Conservation (phyloP, 768 basidiomycete genomes). For the Sistotremastrum niveocremeum region DNA sequence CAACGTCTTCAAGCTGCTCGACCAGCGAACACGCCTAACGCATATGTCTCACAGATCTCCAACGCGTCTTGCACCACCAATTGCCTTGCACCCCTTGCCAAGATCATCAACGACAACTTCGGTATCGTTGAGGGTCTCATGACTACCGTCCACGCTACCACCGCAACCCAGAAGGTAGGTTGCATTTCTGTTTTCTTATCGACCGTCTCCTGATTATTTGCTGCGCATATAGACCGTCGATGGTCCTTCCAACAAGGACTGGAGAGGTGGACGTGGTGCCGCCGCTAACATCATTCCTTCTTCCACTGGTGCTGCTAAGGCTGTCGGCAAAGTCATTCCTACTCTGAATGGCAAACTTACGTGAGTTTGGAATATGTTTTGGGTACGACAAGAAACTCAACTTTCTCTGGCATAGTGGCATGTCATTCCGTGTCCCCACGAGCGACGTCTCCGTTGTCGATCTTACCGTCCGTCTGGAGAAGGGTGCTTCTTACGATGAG, state of each 20-base stretch:
- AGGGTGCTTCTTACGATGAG: constrained; percentile 70
- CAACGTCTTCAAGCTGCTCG: not conserved
- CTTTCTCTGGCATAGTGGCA: constrained; percentile 39
- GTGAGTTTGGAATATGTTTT: constrained; percentile 28
- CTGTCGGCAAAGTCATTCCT: constrained; percentile 97
- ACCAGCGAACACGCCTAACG: not conserved
- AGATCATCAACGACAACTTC: constrained; percentile 95
- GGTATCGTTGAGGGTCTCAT: constrained; percentile 95
- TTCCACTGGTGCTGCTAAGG: constrained; percentile 98
- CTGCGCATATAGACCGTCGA: constrained; percentile 49
- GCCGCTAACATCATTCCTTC: constrained; percentile 99
- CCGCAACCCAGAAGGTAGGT: constrained; percentile 66
- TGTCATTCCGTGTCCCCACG: constrained; percentile 95
- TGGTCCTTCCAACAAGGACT: constrained; percentile 90
- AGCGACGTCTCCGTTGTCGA: constrained; percentile 97
- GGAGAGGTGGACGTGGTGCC: constrained; percentile 93
- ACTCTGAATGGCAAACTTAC: constrained; percentile 95
- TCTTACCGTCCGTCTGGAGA: constrained; percentile 86
- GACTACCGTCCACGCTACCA: constrained; percentile 97
- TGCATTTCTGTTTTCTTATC: too few relatives aligned
- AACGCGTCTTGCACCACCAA: constrained; percentile 99
- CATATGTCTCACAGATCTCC: constrained; percentile 48
- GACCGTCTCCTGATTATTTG: too few relatives aligned
- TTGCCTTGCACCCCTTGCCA: constrained; percentile 98
- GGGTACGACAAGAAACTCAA: constrained; percentile 1